Conservation (phyloP, 768 basidiomycete species). For the Tricholoma flavovirens region DNA sequence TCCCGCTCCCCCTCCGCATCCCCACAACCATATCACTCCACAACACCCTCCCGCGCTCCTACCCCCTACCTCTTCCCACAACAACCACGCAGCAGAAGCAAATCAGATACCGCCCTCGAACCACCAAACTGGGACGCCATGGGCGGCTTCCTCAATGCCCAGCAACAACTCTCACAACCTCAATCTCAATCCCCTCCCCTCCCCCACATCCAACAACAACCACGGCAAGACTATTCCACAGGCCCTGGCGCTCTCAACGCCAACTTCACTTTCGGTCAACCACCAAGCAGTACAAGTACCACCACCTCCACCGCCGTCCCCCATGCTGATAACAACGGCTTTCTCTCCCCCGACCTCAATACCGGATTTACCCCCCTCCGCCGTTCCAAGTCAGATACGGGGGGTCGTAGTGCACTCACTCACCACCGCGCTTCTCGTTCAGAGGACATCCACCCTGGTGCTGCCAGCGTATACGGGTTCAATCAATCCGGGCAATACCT, state of each 20-base stretch:
- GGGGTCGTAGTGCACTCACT: conserved; percentile 7
- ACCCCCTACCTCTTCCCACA: conserved; percentile 27
- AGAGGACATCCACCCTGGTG: conserved; percentile 42
- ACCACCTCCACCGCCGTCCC: conserved; percentile 3
- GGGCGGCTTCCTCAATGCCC: conserved; percentile 23
- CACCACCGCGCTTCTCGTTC: conserved; percentile 25
- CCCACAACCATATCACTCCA: conserved; percentile 9
- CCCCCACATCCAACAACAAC: not conserved
- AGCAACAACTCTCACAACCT: conserved; percentile 19
- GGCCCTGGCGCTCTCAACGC: not conserved
- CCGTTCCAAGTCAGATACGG: conserved; percentile 23
- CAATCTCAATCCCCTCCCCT: not conserved
- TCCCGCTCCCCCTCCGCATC: conserved; percentile 20
- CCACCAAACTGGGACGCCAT: conserved; percentile 46
- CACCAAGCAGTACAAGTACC: not conserved
- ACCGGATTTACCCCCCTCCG: conserved; percentile 16
- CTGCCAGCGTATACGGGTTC: not conserved
- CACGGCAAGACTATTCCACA: not conserved
- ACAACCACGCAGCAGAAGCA: conserved; percentile 45
- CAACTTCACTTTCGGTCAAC: conserved; percentile 30
- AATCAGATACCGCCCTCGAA: conserved; percentile 55
- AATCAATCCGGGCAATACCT: not conserved
- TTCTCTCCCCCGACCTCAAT: conserved; percentile 23
- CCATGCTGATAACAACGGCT: conserved; percentile 11
- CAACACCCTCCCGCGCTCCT: conserved; percentile 1